Conservation (phyloP, 169 alveolate genomes). For the Plasmodium vivax region DNA sequence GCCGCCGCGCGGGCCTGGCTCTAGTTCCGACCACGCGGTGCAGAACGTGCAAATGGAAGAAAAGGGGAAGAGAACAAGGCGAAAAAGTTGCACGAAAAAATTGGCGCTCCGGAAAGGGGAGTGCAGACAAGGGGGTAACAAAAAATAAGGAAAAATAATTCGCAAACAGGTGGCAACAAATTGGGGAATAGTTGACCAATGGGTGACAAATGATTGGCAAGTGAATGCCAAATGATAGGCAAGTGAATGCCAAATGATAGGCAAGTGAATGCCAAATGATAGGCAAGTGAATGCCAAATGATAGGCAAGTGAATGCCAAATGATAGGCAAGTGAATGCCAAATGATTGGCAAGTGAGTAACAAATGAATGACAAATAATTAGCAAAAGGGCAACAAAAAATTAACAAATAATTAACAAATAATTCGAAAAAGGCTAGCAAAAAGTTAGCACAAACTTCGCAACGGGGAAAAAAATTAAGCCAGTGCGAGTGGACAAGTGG, state of each 20-base stretch:
- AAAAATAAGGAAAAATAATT: background rate
- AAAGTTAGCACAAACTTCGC: background rate
- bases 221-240: no score
- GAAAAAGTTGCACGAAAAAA: background rate
- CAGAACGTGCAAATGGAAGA: background rate
- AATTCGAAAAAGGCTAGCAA: background rate
- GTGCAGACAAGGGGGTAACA: background rate
- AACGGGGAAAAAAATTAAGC: background rate
- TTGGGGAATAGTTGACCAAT: no score
- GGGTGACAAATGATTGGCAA: background rate
- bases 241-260: no score
- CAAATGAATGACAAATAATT: background rate
- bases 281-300: no score
- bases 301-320: no score
- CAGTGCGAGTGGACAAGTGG: background rate
- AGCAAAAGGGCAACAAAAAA: background rate
- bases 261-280: no score
- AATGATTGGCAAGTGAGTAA: no score
- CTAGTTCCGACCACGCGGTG: background rate
- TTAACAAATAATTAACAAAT: background rate
- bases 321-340: no score
- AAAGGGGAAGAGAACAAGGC: background rate
- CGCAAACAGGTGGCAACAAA: background rate
- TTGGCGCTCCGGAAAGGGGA: background rate
- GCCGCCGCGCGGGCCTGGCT: background rate